Evolutionary conservation across 1,284 basidiomycete species (phyloP), one percentile per base, ranked within the genome.

Genomic region (Coniophora puteana): DNA sequence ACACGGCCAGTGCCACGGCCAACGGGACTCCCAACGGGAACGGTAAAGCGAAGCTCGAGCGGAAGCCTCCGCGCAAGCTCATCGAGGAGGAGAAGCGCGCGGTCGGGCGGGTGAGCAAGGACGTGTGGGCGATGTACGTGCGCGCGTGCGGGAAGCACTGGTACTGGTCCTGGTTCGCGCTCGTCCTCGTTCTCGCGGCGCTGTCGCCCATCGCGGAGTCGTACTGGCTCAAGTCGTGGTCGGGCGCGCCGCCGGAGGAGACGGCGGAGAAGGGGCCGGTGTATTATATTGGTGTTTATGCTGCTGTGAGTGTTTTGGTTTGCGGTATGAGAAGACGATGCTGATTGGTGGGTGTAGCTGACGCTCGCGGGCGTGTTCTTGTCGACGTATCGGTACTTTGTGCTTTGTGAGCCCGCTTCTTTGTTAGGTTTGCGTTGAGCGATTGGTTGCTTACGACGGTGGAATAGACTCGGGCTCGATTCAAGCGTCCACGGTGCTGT

Each of bases 51-150:
- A 76, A 78, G 46, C 59, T 59, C 13, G 45, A 36, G 7, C 82
- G 78, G 60, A 90, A 89, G 59, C 59, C 76, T 1, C 85, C 89
- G 0, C 71, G 90, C 36, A 95, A 93, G 63, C 72, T 96, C 16
- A 72, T 96, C 24, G 92, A 95, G 58, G 93, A 96, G 54, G 93
- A 96, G 63, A 82, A 82, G 48, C 76, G 91, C 6, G 93, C 90
- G 0, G 82, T 90, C 17, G 93, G 93, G 1, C 77, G 83, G 28
- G 91, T 96, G 41, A 67, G 78, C 35, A 71, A 70, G 46, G 76
- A 82, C 30, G 84, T 96, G 14, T 97, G 93, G 93, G 61, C 68
- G 47, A 76, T 80, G 0, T 96, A 95, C 58, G 66, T 95, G 55
- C 63, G 63, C 39, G 85, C 87, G 1, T 83, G 80, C 52, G 90